Base-by-base conservation (phyloP, 2,329 filamentous ascomycete genomes). In the Clonostachys chloroleuca region DNA sequence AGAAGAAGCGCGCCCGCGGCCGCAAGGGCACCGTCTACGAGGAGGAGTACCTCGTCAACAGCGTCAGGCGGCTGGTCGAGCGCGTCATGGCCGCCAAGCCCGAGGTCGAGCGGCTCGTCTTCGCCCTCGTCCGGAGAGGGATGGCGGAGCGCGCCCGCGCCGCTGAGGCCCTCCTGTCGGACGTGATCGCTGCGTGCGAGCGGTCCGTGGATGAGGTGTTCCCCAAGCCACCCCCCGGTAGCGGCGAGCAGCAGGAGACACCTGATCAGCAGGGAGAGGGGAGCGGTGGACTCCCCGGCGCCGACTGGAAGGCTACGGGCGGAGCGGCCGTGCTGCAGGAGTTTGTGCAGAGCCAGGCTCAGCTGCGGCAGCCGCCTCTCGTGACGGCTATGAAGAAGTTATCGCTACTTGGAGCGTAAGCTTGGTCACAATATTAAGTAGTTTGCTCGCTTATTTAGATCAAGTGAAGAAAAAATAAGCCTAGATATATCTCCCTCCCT, bases 1-100 rank as follows among this genome's bases (percentile, higher is more conserved):
- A 99, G 74, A 84, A 95, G 65, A 99, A 99, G 78, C 83, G 92
- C 14, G 94, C 94, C 1, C 77, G 90, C 8, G 94, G 94, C 20
- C 92, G 96, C 65, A 97, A 97, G 73, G 94, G 94, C 12, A 96
- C 89, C 14, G 89, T 99, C 6, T 99, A 99, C 65, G 94, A 99
- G 66, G 92, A 97, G 62, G 94, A 97, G 66, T 99, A 99, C 65
- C 80, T 99, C 6, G 85, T 96, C 49, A 94, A 92, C 64, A 92
- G 86, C 55, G 84, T 97, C 35, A 81, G 86, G 12, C 77, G 94
- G 20, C 75, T 99, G 34, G 81, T 96, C 13, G 90, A 95, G 63
- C 78, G 92, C 35, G 82, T 96, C 18, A 90, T 92, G 63, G 75
- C 74, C 18, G 78, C 86, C 4, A 78, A 83, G 44, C 76, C 80